phyloP scores from a whole-genome alignment of 1,284 basidiomycete genomes.

The Ustilago hordei region DNA sequence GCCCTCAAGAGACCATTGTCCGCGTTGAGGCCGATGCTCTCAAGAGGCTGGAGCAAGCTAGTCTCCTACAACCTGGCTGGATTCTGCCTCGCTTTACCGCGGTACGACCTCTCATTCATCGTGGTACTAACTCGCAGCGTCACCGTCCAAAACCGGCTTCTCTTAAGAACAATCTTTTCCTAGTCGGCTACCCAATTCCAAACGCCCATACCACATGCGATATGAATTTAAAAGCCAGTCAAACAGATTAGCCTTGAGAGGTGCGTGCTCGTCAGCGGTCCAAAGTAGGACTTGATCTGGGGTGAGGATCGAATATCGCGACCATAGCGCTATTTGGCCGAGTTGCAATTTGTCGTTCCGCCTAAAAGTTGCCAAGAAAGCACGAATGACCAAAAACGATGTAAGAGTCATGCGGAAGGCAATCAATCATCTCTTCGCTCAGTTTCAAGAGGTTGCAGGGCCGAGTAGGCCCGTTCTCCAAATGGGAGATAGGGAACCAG shows the following conservation, averaged over 20 bases:
- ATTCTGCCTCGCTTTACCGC: neutral
- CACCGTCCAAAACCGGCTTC: constrained; percentile 1
- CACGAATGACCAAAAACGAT: neutral
- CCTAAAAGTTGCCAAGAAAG: neutral
- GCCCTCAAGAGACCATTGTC: neutral
- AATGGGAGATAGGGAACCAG: no score
- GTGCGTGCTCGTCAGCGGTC: neutral
- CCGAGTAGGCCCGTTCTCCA: no score
- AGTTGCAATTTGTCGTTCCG: neutral
- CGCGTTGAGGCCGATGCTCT: neutral
- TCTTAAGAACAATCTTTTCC: neutral
- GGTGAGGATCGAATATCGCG: constrained; percentile 6
- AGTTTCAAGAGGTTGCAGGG: neutral
- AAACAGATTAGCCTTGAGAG: neutral
- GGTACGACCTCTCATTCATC: neutral
- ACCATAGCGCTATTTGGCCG: neutral
- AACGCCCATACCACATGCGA: neutral
- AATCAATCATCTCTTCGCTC: no score
- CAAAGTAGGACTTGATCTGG: constrained; percentile 7
- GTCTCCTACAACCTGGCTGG: neutral
- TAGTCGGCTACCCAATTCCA: neutral
- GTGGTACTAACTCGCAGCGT: neutral
- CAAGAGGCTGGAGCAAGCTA: neutral
- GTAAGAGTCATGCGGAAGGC: no score
- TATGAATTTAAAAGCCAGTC: neutral